Evolutionary conservation across 306 rosid genomes (phyloP).

Genomic region (Hippophae tibetana): DNA sequence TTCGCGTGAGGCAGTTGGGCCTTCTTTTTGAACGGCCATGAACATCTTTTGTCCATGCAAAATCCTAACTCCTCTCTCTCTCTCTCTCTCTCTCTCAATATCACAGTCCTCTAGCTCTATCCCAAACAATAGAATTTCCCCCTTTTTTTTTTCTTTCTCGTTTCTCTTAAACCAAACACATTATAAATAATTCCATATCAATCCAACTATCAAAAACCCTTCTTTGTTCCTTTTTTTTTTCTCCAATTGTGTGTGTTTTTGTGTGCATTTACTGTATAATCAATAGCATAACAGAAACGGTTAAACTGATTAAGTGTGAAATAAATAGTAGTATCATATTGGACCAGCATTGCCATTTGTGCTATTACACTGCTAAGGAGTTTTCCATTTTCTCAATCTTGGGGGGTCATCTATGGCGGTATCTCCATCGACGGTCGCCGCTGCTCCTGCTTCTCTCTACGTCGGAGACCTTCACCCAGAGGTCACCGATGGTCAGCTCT

Average conservation of each 20-base stretch:
- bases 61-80: conserved; percentile 16
- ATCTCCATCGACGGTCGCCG: conserved; percentile 26
- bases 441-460: conserved; percentile 48
- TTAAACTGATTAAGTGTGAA: not conserved
- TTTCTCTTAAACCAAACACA: not conserved
- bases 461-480: conserved; percentile 77
- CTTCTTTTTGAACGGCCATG: conserved; percentile 34
- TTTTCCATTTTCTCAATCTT: not conserved
- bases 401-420: conserved; percentile 45
- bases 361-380: too few species aligned
- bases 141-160: not conserved
- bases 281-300: conserved; percentile 10
- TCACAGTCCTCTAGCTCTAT: conserved; percentile 2
- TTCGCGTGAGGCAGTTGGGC: not conserved
- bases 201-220: not conserved
- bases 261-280: conserved; percentile 3
- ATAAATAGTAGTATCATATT: not conserved
- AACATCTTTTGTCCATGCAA: conserved; percentile 44
- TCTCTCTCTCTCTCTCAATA: conserved; percentile 19
- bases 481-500: conserved; percentile 38
- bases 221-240: not conserved
- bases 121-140: not conserved
- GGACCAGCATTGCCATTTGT: not conserved
- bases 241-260: not conserved
- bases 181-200: not conserved